Percentiles rank a stretch among this genome's conserved stretches.
Evolutionary conservation across 2,329 filamentous ascomycete species (phyloP).

Genomic region (Aspergillus pseudotamarii): DNA sequence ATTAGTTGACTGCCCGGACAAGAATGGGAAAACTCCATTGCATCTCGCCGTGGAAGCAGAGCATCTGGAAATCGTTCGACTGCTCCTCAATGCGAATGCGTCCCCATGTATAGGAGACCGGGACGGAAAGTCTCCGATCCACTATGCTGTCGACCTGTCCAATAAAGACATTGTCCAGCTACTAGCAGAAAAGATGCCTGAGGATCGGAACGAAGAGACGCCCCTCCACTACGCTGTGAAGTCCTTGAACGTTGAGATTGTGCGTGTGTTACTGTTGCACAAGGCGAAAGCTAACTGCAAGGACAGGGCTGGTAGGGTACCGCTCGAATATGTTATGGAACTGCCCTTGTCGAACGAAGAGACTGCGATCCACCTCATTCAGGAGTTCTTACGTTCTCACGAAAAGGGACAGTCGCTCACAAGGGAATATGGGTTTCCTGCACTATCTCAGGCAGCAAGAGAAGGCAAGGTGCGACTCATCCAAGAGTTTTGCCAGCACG

Average conservation of each 20-base stretch:
- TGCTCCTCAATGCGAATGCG: background rate
- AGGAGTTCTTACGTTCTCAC: background rate
- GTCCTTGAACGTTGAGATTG: background rate
- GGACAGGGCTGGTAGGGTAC: background rate
- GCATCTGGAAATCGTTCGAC: background rate
- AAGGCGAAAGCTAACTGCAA: background rate
- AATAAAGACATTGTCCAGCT: background rate
- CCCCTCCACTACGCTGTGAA: conserved; percentile 7
- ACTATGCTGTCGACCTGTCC: background rate
- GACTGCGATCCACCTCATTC: background rate
- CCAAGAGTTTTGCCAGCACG: background rate
- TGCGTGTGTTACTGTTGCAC: background rate
- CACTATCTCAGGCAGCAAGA: background rate
- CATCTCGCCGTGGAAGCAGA: background rate
- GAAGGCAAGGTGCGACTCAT: background rate
- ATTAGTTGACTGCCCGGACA: background rate
- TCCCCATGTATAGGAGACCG: background rate
- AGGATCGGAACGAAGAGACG: background rate
- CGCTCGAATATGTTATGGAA: conserved; percentile 2
- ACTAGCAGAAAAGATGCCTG: background rate
- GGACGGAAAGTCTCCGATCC: background rate
- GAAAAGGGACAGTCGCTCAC: background rate
- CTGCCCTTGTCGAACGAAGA: background rate
- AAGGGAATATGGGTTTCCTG: background rate
- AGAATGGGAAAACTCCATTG: background rate